Percentiles rank a stretch among this genome's conserved stretches.
Evolutionary conservation across 1,139 yeast species (phyloP).

Genomic region (Pichia sp.): DNA sequence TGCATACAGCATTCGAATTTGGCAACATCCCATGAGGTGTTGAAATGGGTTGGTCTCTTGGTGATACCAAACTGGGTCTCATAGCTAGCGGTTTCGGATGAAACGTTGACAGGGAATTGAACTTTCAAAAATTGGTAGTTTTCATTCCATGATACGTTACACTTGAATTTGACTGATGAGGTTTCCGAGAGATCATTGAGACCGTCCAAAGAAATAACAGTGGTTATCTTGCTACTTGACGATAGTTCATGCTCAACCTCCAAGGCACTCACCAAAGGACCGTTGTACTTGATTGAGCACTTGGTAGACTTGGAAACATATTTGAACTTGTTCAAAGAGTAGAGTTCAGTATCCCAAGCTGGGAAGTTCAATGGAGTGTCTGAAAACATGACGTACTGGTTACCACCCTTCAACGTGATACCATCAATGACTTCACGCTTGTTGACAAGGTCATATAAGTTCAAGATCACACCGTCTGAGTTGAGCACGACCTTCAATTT

Average conservation of each 20-base stretch:
- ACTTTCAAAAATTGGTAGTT: constrained; percentile 85
- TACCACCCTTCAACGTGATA: constrained; percentile 55
- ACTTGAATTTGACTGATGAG: constrained; percentile 47
- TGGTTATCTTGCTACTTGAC: constrained; percentile 51
- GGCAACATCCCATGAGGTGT: constrained; percentile 94
- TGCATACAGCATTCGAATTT: constrained; percentile 95
- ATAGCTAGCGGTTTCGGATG: constrained; percentile 70
- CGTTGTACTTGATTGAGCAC: constrained; percentile 48
- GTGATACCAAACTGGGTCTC: constrained; percentile 94
- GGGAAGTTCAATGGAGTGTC: constrained; percentile 89
- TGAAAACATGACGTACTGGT: constrained; percentile 74
- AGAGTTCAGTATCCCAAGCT: constrained; percentile 97
- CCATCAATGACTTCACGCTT: constrained; percentile 66
- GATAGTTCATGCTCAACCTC: constrained; percentile 58
- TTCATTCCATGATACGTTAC: constrained; percentile 83
- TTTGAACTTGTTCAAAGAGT: constrained; percentile 64
- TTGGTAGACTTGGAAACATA: constrained; percentile 43
- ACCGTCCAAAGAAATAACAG: constrained; percentile 70
- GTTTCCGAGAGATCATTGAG: constrained; percentile 32
- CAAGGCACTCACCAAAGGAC: constrained; percentile 59
- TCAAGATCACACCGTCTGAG: constrained; percentile 58
- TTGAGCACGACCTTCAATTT: constrained; percentile 55
- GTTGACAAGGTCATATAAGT: constrained; percentile 57
- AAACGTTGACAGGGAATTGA: constrained; percentile 86
- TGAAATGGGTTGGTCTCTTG: constrained; percentile 87